Evolutionary conservation across 2,329 filamentous ascomycete genomes (phyloP), one percentile per base, ranked within the genome.

Genomic region (Penicillium nordicum): DNA sequence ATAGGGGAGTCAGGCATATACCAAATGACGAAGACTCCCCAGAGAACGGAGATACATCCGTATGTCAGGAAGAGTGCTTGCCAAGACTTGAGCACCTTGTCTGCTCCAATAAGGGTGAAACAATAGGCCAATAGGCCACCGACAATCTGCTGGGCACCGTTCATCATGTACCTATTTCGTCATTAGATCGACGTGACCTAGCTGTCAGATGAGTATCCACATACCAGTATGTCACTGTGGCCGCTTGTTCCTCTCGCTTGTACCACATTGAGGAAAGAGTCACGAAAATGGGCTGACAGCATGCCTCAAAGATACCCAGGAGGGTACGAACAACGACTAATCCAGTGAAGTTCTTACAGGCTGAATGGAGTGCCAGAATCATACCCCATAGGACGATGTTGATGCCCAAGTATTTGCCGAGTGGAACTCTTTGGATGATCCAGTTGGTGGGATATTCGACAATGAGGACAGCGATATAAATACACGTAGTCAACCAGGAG

Each of bases 361-460:
- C 82, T 0, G 87, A 81, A 57, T 88, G 86, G 52, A 81, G 79
- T 1, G 83, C 82, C 2, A 90, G 77, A 2, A 82, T 76, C 1
- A 76, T 66, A 16, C 85, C 85, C 88, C 87, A 90, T 12, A 82
- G 75, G 6, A 86, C 74, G 62, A 90, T 87, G 63, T 82, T 86
- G 62, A 83, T 76, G 36, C 80, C 80, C 6, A 88, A 79, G 60
- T 87, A 88, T 67, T 88, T 88, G 52, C 84, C 86, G 44, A 88
- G 82, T 6, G 86, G 87, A 0, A 88, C 82, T 29, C 84, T 80
- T 45, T 85, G 79, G 53, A 88, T 81, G 55, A 82, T 78, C 75
- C 79, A 84, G 71, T 87, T 88, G 69, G 87, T 87, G 0, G 88
- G 88, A 66, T 89, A 90, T 70, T 90, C 88, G 61, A 89, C 87